phyloP scores from a whole-genome alignment of 2,329 filamentous ascomycete species.

The Pyrenophora graminea region DNA sequence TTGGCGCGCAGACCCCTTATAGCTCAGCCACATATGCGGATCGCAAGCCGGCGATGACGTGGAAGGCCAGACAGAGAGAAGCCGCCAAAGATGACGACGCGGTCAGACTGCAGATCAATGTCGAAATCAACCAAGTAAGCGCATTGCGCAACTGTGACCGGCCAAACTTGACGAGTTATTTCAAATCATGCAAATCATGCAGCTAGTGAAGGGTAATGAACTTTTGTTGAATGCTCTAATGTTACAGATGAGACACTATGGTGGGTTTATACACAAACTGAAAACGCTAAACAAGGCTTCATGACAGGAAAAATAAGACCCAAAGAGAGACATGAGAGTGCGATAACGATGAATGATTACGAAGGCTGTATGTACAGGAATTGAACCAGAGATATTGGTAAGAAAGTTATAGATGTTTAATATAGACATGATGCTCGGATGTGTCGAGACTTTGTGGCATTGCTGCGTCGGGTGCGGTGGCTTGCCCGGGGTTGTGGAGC shows the following conservation, averaged over 20 bases:
- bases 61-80: not conserved
- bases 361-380: conserved; percentile 34
- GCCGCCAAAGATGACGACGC: not conserved
- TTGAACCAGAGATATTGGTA: conserved; percentile 11
- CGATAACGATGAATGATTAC: conserved; percentile 23
- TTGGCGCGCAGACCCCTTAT: not conserved
- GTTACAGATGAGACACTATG: no score
- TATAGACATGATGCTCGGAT: conserved; percentile 6
- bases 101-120: not conserved
- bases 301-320: conserved; percentile 7
- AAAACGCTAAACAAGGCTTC: conserved; percentile 11
- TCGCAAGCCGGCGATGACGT: conserved; percentile 7
- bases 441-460: not conserved
- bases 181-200: not conserved
- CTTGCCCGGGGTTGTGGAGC: conserved; percentile 5
- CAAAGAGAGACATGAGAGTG: conserved; percentile 30
- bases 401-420: conserved; percentile 5
- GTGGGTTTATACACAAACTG: no score
- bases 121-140: not conserved
- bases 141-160: no score
- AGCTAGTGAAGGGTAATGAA: no score
- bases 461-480: not conserved
- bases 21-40: conserved; percentile 3
- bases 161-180: not conserved
- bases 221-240: no score